A percentile compares a stretch with the other conserved stretches of the same genome.
Evolutionary conservation across 371 early-diverging fungal species (phyloP).

Genomic region (Actinomortierella wolfii): DNA sequence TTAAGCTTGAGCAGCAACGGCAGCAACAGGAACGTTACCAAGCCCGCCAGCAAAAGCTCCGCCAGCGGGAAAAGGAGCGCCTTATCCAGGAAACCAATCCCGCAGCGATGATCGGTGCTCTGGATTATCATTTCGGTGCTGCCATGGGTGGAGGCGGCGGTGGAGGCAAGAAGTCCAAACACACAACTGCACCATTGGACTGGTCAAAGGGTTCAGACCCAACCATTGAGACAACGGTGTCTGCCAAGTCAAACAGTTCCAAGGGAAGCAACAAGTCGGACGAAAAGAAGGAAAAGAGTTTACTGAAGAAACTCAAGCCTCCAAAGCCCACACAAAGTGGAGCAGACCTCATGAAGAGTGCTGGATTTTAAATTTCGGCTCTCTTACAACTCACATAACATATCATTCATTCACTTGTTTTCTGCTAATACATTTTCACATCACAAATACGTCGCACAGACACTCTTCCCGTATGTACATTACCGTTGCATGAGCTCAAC

Average conservation of each 20-base stretch:
- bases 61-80: slow-evolving; percentile 8
- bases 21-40: slow-evolving; percentile 21
- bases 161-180: slow-evolving; percentile 2
- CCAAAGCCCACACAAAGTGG: slow-evolving; percentile 22
- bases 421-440: no score
- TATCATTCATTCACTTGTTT: no score
- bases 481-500: no score
- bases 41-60: slow-evolving; percentile 15
- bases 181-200: neutral
- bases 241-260: slow-evolving; percentile 14
- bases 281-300: slow-evolving; percentile 16
- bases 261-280: slow-evolving; percentile 21
- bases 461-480: no score
- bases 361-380: slow-evolving; percentile 41
- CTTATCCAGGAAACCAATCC: slow-evolving; percentile 11
- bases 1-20: slow-evolving; percentile 32
- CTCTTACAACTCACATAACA: no score
- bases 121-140: slow-evolving; percentile 37
- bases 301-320: slow-evolving; percentile 25
- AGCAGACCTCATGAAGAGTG: slow-evolving; percentile 35
- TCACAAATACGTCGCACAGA: no score
- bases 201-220: neutral
- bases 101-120: slow-evolving; percentile 4
- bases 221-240: no score
- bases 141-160: neutral